Evolutionary conservation across 2,329 filamentous ascomycete species (phyloP).

Genomic region (Sporothrix protearum): DNA sequence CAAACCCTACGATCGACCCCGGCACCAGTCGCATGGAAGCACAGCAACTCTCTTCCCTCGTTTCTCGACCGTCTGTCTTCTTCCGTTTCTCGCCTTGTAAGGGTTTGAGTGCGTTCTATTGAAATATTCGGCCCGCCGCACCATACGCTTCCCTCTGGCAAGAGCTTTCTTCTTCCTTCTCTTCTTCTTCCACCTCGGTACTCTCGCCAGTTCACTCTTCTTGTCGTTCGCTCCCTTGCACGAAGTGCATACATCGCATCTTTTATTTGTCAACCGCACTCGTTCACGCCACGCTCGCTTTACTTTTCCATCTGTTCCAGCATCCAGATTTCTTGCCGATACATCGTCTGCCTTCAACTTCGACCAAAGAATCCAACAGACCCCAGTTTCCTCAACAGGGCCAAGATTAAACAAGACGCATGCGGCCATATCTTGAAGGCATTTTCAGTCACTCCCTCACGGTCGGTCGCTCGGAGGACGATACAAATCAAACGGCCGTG

Average conservation of each 20-base stretch:
- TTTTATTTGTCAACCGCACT: not conserved
- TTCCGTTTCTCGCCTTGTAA: not conserved
- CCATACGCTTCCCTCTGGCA: not conserved
- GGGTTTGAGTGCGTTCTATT: not conserved
- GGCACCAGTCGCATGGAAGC: constrained; percentile 18
- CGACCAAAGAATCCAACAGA: not conserved
- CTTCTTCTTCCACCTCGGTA: not conserved
- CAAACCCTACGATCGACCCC: constrained; percentile 32
- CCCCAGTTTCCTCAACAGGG: not conserved
- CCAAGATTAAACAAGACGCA: constrained; percentile 7
- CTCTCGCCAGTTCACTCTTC: not conserved
- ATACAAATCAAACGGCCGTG: not conserved
- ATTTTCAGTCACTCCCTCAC: not conserved
- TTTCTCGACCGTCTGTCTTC: not conserved
- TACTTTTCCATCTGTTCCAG: not conserved
- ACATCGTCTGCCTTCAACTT: not conserved
- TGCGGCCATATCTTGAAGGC: not conserved
- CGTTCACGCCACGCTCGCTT: constrained; percentile 4
- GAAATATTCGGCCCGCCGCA: constrained; percentile 7
- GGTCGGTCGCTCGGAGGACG: not conserved
- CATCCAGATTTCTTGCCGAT: not conserved
- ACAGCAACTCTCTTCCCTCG: not conserved
- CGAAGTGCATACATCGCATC: not conserved
- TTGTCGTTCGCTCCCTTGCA: not conserved
- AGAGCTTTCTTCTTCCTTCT: not conserved